phyloP scores from a whole-genome alignment of 192 early-diverging fungal genomes.

The Cladochytrium replicatum region DNA sequence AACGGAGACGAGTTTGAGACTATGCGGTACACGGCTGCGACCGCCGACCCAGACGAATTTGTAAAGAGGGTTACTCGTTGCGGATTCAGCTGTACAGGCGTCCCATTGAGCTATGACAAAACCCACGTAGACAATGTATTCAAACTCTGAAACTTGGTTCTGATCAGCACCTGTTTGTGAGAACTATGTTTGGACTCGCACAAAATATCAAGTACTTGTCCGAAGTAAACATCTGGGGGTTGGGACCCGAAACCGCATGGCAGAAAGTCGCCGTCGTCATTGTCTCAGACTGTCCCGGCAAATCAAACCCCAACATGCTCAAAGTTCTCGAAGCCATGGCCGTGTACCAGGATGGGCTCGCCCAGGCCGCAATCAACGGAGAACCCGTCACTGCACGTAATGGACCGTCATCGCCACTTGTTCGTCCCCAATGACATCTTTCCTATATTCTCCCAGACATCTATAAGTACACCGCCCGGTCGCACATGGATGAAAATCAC shows the following conservation, averaged over 20 bases:
- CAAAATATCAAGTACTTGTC: not conserved
- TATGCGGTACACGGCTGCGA: not conserved
- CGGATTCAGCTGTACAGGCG: not conserved
- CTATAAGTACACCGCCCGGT: conserved; percentile 52
- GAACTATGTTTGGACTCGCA: not conserved
- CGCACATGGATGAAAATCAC: conserved; percentile 54
- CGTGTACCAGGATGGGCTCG: not conserved
- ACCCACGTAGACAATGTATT: too few species aligned
- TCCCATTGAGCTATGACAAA: too few species aligned
- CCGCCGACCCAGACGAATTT: not conserved
- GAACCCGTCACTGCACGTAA: not conserved
- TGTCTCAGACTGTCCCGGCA: not conserved
- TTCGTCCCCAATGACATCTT: too few species aligned
- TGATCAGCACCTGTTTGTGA: not conserved
- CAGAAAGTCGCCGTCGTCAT: not conserved
- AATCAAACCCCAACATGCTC: not conserved
- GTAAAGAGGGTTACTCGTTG: not conserved
- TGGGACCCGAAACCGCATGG: not conserved
- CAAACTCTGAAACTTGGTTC: too few species aligned
- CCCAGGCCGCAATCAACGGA: not conserved
- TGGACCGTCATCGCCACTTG: too few species aligned
- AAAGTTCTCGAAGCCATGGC: not conserved
- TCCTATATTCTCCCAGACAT: too few species aligned
- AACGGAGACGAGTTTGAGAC: not conserved
- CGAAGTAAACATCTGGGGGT: not conserved